phyloP scores from a whole-genome alignment of 2,329 filamentous ascomycete species.

The Scortechinia acanthostroma region DNA sequence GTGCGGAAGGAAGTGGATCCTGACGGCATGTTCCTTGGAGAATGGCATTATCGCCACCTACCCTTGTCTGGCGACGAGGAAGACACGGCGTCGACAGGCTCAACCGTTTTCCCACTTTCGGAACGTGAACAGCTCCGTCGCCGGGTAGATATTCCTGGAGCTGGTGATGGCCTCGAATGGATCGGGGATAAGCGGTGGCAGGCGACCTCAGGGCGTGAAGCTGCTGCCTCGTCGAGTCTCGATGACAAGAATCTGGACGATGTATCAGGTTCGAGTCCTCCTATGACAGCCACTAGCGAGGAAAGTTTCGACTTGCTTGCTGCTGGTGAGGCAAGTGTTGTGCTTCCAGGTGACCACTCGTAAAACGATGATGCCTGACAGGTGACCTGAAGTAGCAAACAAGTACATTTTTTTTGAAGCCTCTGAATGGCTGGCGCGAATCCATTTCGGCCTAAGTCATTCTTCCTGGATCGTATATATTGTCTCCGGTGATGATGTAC shows the following conservation, averaged over 20 bases:
- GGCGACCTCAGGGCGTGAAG: not conserved
- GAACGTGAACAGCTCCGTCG: not conserved
- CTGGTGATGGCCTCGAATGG: slow-evolving; percentile 1
- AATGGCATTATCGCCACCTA: slow-evolving; percentile 76
- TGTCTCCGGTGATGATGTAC: no score
- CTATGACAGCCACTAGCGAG: slow-evolving; percentile 27
- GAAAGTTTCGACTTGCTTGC: slow-evolving; percentile 35
- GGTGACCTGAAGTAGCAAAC: no score
- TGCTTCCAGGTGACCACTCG: not conserved
- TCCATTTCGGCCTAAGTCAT: no score
- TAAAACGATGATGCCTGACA: not conserved
- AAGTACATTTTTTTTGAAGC: no score
- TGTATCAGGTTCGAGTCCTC: slow-evolving; percentile 6
- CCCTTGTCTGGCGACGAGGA: slow-evolving; percentile 20
- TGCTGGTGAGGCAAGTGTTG: slow-evolving; percentile 27
- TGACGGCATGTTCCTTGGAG: slow-evolving; percentile 79
- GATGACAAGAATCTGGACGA: not conserved
- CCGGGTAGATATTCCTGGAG: not conserved
- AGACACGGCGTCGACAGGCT: slow-evolving; percentile 14
- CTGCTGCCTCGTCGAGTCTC: not conserved
- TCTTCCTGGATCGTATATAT: no score
- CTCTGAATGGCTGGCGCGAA: no score
- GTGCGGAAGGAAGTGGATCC: slow-evolving; percentile 69
- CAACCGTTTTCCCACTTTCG: not conserved
- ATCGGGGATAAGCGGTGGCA: not conserved